phyloP scores from a whole-genome alignment of 352 stramenopile species.

The Phytophthora constricta region DNA sequence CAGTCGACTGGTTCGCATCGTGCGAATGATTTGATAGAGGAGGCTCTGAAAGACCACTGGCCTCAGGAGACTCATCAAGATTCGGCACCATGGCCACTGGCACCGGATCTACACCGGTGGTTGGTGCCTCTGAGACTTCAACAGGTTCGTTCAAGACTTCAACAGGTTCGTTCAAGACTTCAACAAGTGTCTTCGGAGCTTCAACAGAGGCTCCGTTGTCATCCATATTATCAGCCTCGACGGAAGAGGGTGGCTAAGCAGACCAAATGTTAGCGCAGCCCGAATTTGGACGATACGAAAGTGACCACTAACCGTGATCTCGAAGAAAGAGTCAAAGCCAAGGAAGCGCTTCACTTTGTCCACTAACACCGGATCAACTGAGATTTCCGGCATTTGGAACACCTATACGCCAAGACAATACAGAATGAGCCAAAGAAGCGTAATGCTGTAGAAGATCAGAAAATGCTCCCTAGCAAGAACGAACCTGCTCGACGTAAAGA shows the following conservation, averaged over 20 bases:
- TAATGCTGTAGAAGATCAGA: not conserved
- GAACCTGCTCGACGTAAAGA: constrained; percentile 71
- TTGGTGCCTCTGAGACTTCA: too few relatives aligned
- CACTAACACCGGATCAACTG: constrained; percentile 42
- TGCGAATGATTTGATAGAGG: constrained; percentile 14
- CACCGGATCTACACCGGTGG: constrained; percentile 3
- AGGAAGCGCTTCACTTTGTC: constrained; percentile 64
- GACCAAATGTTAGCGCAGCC: not conserved
- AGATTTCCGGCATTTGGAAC: constrained; percentile 59
- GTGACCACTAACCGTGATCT: constrained; percentile 53
- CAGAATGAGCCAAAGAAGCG: constrained; percentile 10
- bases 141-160: too few relatives aligned
- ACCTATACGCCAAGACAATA: constrained; percentile 34
- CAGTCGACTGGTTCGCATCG: constrained; percentile 13
- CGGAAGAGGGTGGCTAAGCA: constrained; percentile 15
- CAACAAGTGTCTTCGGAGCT: too few relatives aligned
- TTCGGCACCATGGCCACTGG: not conserved
- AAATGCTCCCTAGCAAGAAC: constrained; percentile 8
- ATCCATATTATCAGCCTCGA: constrained; percentile 14
- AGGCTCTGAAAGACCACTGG: constrained; percentile 4
- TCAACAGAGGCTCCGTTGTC: constrained; percentile 16
- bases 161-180: too few relatives aligned
- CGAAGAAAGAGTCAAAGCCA: constrained; percentile 73
- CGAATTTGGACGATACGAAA: not conserved
- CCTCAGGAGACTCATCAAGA: constrained; percentile 11